Evolutionary conservation across 2,329 filamentous ascomycete genomes (phyloP).

Genomic region (Alternaria sp.): DNA sequence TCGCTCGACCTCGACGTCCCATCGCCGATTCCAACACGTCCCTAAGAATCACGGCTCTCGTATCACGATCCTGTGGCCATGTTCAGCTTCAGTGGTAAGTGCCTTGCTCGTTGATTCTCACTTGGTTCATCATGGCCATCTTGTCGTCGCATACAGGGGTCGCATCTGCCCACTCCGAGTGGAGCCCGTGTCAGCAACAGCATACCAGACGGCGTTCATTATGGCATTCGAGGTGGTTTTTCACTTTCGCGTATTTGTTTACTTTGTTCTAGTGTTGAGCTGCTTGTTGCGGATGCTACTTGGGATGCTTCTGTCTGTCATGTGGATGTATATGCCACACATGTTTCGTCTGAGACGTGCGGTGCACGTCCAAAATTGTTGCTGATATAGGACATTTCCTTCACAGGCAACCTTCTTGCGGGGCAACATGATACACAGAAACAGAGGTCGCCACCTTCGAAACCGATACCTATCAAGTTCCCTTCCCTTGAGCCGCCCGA

Average conservation of each 20-base stretch:
- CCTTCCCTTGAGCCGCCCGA: conserved; percentile 56
- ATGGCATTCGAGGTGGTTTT: neutral
- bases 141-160: conserved; percentile 2
- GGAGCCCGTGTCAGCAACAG: conserved; percentile 3
- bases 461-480: conserved; percentile 62
- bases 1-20: conserved; percentile 12
- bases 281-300: conserved; percentile 14
- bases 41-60: conserved; percentile 1
- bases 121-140: conserved; percentile 5
- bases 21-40: conserved; percentile 13
- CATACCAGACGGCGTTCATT: neutral
- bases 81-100: conserved; percentile 53
- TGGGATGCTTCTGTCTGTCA: conserved; percentile 28
- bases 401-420: conserved; percentile 49
- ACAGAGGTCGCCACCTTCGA: conserved; percentile 58
- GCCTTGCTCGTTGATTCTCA: conserved; percentile 9
- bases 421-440: conserved; percentile 52
- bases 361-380: conserved; percentile 37
- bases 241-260: neutral
- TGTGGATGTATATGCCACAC: conserved; percentile 33
- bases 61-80: conserved; percentile 30
- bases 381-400: conserved; percentile 39
- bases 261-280: neutral
- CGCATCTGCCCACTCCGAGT: conserved; percentile 8
- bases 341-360: conserved; percentile 39